Percentiles rank a stretch among this genome's conserved stretches.
phyloP scores from a whole-genome alignment of 1,284 basidiomycete species.

The Mycosarcoma mackinlayi region DNA sequence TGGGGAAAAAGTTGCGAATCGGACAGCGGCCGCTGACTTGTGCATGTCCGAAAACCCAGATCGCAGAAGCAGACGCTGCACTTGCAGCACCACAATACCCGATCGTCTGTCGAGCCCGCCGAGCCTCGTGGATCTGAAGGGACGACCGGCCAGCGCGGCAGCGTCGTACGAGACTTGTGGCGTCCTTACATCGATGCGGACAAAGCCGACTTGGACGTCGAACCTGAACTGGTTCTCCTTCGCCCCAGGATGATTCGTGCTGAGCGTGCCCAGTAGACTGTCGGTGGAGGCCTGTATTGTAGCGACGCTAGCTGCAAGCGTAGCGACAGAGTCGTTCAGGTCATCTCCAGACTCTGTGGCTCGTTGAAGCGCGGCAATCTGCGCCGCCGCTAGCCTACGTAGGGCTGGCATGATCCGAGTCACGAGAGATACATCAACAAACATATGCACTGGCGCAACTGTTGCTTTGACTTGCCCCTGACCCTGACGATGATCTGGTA shows the following conservation, averaged over 20 bases:
- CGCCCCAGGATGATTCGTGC: not conserved
- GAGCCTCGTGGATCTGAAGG: conserved; percentile 10
- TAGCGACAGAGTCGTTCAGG: conserved; percentile 32
- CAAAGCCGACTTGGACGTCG: conserved; percentile 25
- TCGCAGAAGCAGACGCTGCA: conserved; percentile 17
- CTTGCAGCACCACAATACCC: conserved; percentile 48
- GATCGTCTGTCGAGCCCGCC: conserved; percentile 38
- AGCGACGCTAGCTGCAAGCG: conserved; percentile 32
- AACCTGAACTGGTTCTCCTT: conserved; percentile 11
- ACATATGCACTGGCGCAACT: conserved; percentile 48
- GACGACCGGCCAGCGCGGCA: conserved; percentile 17
- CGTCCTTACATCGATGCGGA: conserved; percentile 46
- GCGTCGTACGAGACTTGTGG: conserved; percentile 30
- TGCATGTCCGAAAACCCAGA: conserved; percentile 15
- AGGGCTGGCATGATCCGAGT: conserved; percentile 45
- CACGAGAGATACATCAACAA: conserved; percentile 49
- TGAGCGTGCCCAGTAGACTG: conserved; percentile 10
- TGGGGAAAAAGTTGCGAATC: conserved; percentile 16
- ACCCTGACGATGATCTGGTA: not conserved
- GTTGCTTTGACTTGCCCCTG: conserved; percentile 10
- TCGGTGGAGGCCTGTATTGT: conserved; percentile 31
- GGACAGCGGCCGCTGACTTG: conserved; percentile 6
- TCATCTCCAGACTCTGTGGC: not conserved
- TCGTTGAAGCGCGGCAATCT: conserved; percentile 16
- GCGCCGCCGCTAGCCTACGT: conserved; percentile 27